Evolutionary conservation across 2,329 filamentous ascomycete genomes (phyloP).

Genomic region (Diplodia sapinea): DNA sequence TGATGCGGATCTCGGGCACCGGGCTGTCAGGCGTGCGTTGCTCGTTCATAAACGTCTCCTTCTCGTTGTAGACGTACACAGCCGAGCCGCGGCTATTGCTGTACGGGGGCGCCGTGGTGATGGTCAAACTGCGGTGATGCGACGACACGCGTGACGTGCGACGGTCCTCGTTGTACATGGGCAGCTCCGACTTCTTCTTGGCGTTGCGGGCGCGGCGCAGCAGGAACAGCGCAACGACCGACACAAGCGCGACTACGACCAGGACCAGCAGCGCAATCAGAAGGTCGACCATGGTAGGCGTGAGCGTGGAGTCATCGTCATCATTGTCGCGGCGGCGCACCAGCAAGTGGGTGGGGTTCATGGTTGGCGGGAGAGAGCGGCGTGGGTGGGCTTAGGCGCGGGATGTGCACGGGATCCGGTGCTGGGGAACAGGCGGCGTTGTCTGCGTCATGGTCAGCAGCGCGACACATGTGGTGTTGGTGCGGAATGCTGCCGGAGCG

Average conservation of each 20-base stretch:
- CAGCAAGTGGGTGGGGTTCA: conserved; percentile 54
- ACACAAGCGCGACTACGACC: conserved; percentile 71
- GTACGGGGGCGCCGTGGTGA: conserved; percentile 45
- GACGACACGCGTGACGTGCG: conserved; percentile 50
- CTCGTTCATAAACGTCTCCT: conserved; percentile 78
- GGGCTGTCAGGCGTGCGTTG: conserved; percentile 76
- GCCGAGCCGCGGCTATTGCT: conserved; percentile 58
- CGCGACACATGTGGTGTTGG: conserved; percentile 9
- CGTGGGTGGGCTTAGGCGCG: conserved; percentile 10
- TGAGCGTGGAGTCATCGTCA: conserved; percentile 56
- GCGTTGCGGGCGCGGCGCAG: conserved; percentile 69
- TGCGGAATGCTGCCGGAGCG: conserved; percentile 9
- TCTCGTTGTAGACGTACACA: conserved; percentile 78
- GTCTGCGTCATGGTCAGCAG: conserved; percentile 21
- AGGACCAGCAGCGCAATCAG: conserved; percentile 81
- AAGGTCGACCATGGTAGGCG: conserved; percentile 71
- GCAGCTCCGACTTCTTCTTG: conserved; percentile 61
- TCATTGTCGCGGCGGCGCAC: conserved; percentile 55
- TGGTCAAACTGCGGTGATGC: conserved; percentile 64
- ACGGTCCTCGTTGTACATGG: conserved; percentile 68
- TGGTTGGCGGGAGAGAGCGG: conserved; percentile 44
- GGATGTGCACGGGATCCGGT: conserved; percentile 19
- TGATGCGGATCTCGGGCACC: conserved; percentile 95
- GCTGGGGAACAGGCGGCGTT: conserved; percentile 1
- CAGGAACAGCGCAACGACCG: conserved; percentile 72